Percentiles rank a stretch among this genome's conserved stretches.
Conservation (phyloP, 345 rosid species). For the Euphorbia lathyris region DNA sequence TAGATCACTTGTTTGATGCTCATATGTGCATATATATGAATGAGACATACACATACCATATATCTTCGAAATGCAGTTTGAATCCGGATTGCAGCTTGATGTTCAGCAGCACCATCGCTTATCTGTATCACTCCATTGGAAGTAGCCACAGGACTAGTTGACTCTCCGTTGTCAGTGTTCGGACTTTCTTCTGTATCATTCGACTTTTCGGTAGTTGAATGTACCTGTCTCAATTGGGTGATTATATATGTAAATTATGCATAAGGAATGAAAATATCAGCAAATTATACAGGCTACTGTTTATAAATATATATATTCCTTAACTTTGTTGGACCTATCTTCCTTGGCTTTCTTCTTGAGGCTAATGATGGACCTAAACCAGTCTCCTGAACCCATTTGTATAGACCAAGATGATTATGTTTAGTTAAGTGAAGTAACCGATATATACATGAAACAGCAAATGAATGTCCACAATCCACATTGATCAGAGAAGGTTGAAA, state of each 20-base stretch:
- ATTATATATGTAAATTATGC: background rate
- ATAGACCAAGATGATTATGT: constrained; percentile 12
- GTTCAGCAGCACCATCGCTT: constrained; percentile 15
- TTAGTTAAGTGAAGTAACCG: background rate
- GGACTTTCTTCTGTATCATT: constrained; percentile 28
- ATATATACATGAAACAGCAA: constrained; percentile 7
- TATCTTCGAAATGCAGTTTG: constrained; percentile 61
- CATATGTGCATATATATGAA: background rate
- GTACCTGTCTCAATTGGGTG: constrained; percentile 31
- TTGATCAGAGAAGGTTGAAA: no score
- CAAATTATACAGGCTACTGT: no score
- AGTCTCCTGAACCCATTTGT: constrained; percentile 56
- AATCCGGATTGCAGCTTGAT: constrained; percentile 52
- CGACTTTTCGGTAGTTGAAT: constrained; percentile 37
- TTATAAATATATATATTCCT: constrained; percentile 38
- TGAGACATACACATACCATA: constrained; percentile 41
- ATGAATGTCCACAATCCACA: no score
- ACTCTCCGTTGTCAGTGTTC: constrained; percentile 7
- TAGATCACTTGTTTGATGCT: no score
- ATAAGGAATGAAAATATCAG: background rate
- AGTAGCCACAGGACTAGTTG: constrained; percentile 11
- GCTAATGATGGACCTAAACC: constrained; percentile 45
- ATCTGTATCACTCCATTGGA: constrained; percentile 13
- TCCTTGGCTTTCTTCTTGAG: constrained; percentile 34
- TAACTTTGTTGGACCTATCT: constrained; percentile 38